These are phyloP conservation scores for Eucalyptus caleyi DNA, from an alignment of 345 rosid genomes.

Conservation along the genomic window DNA sequence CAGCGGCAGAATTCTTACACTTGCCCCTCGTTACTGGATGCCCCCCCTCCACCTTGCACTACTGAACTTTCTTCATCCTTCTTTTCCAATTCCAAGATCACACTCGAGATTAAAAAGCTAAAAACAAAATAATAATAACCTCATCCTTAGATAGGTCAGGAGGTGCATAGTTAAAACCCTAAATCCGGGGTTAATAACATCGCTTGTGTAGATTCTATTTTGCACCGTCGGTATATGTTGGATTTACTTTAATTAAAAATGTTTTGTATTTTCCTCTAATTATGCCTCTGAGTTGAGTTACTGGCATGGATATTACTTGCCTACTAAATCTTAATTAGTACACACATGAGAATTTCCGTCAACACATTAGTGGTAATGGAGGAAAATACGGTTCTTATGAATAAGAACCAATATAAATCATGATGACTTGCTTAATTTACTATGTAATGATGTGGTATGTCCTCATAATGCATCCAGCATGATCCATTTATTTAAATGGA, in stretches of 20 bases:
- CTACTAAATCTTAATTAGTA: neutral
- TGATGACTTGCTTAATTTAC: neutral
- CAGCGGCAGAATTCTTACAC: conserved; percentile 18
- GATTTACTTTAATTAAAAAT: neutral
- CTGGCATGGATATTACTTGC: neutral
- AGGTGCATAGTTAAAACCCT: neutral
- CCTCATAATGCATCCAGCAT: neutral
- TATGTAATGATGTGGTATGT: neutral
- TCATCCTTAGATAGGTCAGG: neutral
- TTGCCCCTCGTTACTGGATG: conserved; percentile 16
- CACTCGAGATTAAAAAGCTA: neutral
- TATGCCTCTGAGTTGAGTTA: neutral
- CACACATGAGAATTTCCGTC: neutral
- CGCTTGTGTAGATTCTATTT: neutral
- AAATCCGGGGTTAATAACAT: neutral
- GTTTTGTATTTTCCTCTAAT: neutral
- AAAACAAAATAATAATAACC: neutral
- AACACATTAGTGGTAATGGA: neutral
- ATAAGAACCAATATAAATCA: neutral
- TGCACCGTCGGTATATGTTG: neutral
- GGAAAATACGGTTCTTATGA: neutral
- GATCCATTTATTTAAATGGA: neutral
- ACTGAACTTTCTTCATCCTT: neutral
- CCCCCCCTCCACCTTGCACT: neutral
- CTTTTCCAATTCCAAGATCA: neutral